Percentiles rank a stretch among this genome's conserved stretches.
phyloP scores from a whole-genome alignment of 345 rosid genomes.

The Hibiscus syriacus region DNA sequence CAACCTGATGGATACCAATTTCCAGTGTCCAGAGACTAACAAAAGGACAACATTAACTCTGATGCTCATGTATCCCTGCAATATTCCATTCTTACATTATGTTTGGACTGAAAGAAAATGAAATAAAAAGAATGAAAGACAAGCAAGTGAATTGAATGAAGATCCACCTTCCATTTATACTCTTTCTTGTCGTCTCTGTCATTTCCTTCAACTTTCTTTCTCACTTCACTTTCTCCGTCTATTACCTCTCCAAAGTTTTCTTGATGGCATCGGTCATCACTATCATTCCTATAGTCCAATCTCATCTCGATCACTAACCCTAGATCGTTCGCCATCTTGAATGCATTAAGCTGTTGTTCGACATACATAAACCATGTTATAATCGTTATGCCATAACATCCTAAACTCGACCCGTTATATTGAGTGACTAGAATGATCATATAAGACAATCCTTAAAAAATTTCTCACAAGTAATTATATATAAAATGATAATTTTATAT shows the following conservation, averaged over 20 bases:
- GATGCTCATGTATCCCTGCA: background rate
- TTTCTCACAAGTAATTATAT: no score
- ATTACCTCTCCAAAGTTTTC: background rate
- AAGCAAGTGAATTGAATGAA: background rate
- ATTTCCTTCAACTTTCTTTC: constrained; percentile 17
- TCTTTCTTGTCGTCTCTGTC: background rate
- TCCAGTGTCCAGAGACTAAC: background rate
- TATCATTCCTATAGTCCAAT: background rate
- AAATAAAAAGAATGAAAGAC: background rate
- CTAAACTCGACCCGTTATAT: no score
- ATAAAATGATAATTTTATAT: no score
- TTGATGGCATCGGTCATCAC: background rate
- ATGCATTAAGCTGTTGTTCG: background rate
- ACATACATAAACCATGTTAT: background rate
- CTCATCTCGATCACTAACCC: background rate
- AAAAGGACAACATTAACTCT: background rate
- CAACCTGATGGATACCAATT: background rate
- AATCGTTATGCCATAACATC: background rate
- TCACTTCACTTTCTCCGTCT: constrained; percentile 2
- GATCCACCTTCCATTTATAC: background rate
- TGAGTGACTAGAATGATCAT: no score
- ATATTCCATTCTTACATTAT: background rate
- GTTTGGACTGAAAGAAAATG: background rate
- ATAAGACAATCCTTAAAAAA: no score
- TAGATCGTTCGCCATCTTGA: background rate